Evolutionary conservation across 768 basidiomycete species (phyloP), one percentile per base, ranked within the genome.

Genomic region (Harrya chromipes): DNA sequence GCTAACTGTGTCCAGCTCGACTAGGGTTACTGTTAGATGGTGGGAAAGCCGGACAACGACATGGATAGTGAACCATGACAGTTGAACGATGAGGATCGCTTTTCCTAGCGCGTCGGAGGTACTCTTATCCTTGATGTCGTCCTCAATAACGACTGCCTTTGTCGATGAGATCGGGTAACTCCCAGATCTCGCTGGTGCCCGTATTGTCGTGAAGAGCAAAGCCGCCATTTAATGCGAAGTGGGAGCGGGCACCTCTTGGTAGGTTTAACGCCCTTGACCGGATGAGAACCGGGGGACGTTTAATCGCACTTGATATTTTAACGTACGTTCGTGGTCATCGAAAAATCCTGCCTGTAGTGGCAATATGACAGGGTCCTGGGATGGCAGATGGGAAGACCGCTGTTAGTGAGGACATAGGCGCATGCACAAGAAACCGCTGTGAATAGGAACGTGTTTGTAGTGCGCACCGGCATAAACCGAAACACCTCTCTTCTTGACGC

Each of bases 61-160:
- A 7, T 48, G 21, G 26, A 17, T 27, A 12, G 6, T 11, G 24
- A 49, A 49, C 40, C 40, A 49, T 11, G 20, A 38, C n/a, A 43
- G 20, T 16, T 43, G 42, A 33, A 43, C n/a, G 12, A 33, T 14
- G 12, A 49, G 42, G 21, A 43, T 23, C 3, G 13, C 36, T 31
- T 19, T 43, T 16, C 17, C 27, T 14, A 49, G 27, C 13, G 8
- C 27, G 9, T 39, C 49, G 19, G 49, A 38, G 7, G 36, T 17
- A 24, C 42, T 31, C 20, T 24, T 43, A 19, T 49, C 41, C 41
- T 31, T 49, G 42, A 49, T 43, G 21, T 43, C 36, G 4, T 43
- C 36, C 20, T 39, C 23, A 1, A 21, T 29, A 24, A 49, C 11
- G 17, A 38, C 20, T 13, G 48, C 16, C 20, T 5, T 8, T 42